Base-by-base conservation (phyloP, 2,329 filamentous ascomycete species). In the Purpureocillium lavendulum region DNA sequence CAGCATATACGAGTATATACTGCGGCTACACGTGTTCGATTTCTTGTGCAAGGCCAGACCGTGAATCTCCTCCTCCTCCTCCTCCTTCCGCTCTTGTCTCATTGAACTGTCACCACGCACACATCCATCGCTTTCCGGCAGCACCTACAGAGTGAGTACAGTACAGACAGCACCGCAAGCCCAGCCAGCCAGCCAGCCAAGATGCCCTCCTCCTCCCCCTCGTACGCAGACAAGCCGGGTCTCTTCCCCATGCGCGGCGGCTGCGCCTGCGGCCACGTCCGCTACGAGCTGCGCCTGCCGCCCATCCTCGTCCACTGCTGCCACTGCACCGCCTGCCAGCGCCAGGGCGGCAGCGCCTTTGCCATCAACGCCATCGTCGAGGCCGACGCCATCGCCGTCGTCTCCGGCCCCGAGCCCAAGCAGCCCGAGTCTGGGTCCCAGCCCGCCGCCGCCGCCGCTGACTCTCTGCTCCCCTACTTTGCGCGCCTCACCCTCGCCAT, bases 231-330 rank as follows among this genome's bases (percentile, higher is more conserved):
- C 33, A 50, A 45, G 15, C 40, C 47, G 33, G 36, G 49, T 38
- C 43, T 52, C 38, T 50, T 57, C 42, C 55, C 56, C 44, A 49
- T 65, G 44, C 41, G 54, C 26, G 60, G 61, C 41, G 80, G 77
- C 42, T 86, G 84, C 56, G 73, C 76, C 38, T 86, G 82, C 57
- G 79, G 80, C 12, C 77, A 83, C 51, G 69, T 82, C 47, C 83
- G 81, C 56, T 82, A 85, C 56, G 61, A 80, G 11, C 67, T 77
- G 26, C 75, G 77, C 49, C 61, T 81, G 3, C 62, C 81, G n/a
- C 57, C 67, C 15, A 51, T 71, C 32, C 45, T 64, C 38, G 58
- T 65, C 28, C 62, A 71, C 49, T 65, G 61, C 58, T 71, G 68
- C 53, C 63, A 69, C 52, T 71, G 68, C 55, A 64, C 62, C 17